These are phyloP conservation scores for Vigna radiata DNA, from an alignment of 306 rosid species.

Conservation along the genomic window DNA sequence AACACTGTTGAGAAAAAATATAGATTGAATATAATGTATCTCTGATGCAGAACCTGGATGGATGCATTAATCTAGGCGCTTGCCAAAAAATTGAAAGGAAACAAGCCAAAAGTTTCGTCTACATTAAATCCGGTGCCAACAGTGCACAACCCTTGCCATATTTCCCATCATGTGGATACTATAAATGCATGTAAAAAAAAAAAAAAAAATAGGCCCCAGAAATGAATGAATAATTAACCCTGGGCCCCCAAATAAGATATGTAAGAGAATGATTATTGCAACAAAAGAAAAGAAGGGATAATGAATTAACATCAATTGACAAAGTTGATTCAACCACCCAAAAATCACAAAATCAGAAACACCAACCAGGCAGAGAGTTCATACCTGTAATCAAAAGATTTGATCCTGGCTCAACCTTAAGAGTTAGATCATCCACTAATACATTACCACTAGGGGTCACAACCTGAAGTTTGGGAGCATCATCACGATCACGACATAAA, in stretches of 20 bases:
- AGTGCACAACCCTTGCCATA: too few species aligned
- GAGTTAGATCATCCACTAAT: conserved; percentile 78
- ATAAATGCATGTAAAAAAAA: too few species aligned
- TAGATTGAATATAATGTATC: too few species aligned
- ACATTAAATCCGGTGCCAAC: too few species aligned
- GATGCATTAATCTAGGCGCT: too few species aligned
- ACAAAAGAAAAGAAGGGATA: conserved; percentile 26
- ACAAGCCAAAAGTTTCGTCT: too few species aligned
- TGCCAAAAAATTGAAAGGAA: too few species aligned
- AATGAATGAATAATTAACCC: too few species aligned
- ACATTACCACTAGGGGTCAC: conserved; percentile 84
- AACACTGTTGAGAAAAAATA: too few species aligned
- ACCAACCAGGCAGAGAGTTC: not conserved
- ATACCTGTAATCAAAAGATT: conserved; percentile 91
- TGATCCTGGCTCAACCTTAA: conserved; percentile 77
- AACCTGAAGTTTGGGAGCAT: conserved; percentile 60
- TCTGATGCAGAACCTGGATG: too few species aligned
- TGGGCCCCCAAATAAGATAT: not conserved
- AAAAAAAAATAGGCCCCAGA: too few species aligned
- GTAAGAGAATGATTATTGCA: not conserved
- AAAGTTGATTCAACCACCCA: not conserved
- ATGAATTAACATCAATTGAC: not conserved
- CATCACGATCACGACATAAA: conserved; percentile 37
- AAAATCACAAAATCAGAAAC: not conserved
- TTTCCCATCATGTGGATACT: too few species aligned